Conservation (phyloP, 768 basidiomycete genomes). For the Boletus reticuloceps region DNA sequence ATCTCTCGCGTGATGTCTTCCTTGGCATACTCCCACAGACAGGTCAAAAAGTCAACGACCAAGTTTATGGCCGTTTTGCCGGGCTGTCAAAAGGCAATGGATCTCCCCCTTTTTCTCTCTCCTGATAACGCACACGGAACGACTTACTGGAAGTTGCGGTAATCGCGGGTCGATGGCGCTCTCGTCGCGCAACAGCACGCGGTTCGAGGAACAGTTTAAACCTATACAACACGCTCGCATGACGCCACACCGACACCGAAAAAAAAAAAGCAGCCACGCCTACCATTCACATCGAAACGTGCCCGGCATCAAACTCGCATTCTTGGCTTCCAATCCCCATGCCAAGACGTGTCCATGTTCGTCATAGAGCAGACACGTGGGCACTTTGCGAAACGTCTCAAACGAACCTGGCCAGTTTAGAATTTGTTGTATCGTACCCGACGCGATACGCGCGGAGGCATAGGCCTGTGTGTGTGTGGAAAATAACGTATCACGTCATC, state of each 20-base stretch:
- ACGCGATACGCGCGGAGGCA: slow-evolving; percentile 79
- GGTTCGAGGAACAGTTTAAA: slow-evolving; percentile 91
- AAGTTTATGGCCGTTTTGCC: slow-evolving; percentile 77
- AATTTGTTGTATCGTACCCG: slow-evolving; percentile 80
- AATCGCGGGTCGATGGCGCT: slow-evolving; percentile 71
- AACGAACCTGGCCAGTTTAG: slow-evolving; percentile 82
- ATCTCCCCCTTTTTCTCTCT: neutral
- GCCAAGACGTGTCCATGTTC: slow-evolving; percentile 69
- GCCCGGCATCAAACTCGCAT: slow-evolving; percentile 65
- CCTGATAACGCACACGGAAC: neutral
- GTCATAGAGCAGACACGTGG: slow-evolving; percentile 83
- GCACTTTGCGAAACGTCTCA: slow-evolving; percentile 84
- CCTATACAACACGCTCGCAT: slow-evolving; percentile 31
- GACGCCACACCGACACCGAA: no score
- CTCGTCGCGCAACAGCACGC: slow-evolving; percentile 70
- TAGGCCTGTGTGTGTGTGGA: slow-evolving; percentile 55
- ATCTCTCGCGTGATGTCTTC: slow-evolving; percentile 86
- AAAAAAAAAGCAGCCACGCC: neutral
- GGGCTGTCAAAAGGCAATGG: slow-evolving; percentile 39
- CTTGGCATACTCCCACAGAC: slow-evolving; percentile 85
- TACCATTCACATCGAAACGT: slow-evolving; percentile 58
- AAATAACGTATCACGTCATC: no score
- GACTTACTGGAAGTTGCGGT: slow-evolving; percentile 71
- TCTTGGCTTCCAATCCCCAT: slow-evolving; percentile 89
- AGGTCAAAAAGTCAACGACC: slow-evolving; percentile 79